Evolutionary conservation across 768 basidiomycete species (phyloP), one percentile per base, ranked within the genome.

Genomic region (Lactarius trivialis): DNA sequence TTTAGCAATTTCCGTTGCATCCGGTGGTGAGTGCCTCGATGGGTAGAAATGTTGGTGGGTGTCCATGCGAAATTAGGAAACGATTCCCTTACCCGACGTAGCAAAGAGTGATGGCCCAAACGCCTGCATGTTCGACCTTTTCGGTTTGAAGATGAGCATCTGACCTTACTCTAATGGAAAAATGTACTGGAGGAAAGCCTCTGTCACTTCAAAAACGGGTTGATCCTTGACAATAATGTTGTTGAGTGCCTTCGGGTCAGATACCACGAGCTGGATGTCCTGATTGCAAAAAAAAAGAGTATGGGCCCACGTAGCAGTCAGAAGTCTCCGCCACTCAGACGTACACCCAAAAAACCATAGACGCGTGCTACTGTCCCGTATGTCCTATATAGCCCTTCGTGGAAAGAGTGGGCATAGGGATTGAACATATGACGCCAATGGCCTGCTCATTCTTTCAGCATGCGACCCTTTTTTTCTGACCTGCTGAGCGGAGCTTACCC

Each of bases 1-100:
- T 56, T 67, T 8, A 62, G 26, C 4, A 62, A n/a, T 24, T 62
- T 62, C 4, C 60, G 53, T 55, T 55, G 60, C 39, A 30, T 61
- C 3, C 60, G 60, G 24, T 61, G 60, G 3, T 48, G 45, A 24
- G 43, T 21, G 6, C 57, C 57, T 58, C 7, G 21, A 32, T 21
- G 11, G 24, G 15, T 30, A 12, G 28, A 3, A 9, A 55, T 14
- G 12, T 36, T n/a, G 49, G 49, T 14, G 15, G 2, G 17, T 15
- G 49, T 32, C n/a, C 36, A 33, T 14, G 2, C 0, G 28, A n/a
- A 11, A 24, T 26, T 21, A 11, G 4, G 48, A 11, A 32, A 26
- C 3, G 7, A 28, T 15, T 33, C 33, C 26, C 52, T 0, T 28
- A 60, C 51, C 60, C 9, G n/a, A 15, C 1, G 60, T 34, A 32